A percentile compares a stretch with the other conserved stretches of the same genome.
Evolutionary conservation across 140 eudicot genomes (phyloP).

Genomic region (Cichorium intybus): DNA sequence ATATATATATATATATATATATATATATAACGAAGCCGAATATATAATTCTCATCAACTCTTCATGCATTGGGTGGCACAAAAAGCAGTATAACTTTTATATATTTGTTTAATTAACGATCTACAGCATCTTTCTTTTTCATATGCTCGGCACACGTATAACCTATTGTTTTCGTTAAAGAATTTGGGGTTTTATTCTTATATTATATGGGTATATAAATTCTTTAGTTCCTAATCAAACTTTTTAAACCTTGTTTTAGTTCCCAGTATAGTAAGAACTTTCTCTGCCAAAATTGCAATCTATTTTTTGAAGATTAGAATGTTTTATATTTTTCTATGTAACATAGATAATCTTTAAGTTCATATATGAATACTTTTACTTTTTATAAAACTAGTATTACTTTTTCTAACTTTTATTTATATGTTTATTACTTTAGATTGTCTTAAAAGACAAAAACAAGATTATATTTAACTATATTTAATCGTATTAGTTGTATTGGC

Average conservation of each 20-base stretch:
- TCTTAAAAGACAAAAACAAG: neutral
- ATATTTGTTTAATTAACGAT: neutral
- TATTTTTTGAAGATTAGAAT: too few species aligned
- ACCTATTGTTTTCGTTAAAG: neutral
- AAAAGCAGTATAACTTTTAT: too few species aligned
- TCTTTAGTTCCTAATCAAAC: too few species aligned
- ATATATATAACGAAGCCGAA: neutral
- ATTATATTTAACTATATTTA: neutral
- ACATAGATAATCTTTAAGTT: too few species aligned
- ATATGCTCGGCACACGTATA: neutral
- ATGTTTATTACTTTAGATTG: neutral
- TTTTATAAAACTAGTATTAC: neutral
- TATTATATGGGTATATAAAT: neutral
- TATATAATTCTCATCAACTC: neutral
- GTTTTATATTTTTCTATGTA: too few species aligned
- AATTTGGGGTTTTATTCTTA: neutral
- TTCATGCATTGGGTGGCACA: conserved; percentile 7
- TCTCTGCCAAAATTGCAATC: too few species aligned
- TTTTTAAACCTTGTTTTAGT: too few species aligned
- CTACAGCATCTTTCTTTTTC: neutral
- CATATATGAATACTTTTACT: too few species aligned
- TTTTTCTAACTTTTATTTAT: neutral
- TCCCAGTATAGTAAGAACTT: too few species aligned
- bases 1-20: neutral
- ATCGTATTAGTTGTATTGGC: neutral